A percentile compares a stretch with the other conserved stretches of the same genome.
These are phyloP conservation scores for Colletotrichum ledebouriae DNA, from an alignment of 2,329 filamentous ascomycete genomes.

Conservation along the genomic window DNA sequence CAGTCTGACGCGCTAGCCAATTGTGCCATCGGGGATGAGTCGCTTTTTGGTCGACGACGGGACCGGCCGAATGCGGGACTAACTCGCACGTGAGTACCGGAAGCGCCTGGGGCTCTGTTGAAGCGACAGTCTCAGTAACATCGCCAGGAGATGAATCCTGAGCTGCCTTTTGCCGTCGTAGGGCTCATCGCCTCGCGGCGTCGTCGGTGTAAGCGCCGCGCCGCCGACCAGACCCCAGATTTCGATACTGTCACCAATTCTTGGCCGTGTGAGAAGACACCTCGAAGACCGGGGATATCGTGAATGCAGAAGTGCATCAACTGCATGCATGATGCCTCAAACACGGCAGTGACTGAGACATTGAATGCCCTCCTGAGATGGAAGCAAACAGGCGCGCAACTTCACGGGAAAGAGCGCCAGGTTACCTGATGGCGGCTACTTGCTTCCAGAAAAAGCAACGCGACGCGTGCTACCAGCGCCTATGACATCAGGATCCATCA, in stretches of 20 bases:
- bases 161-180: too few relatives aligned
- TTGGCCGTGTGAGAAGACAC: too few relatives aligned
- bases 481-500: constrained; percentile 39
- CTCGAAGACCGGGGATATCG: too few relatives aligned
- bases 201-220: too few relatives aligned
- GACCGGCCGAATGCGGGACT: fast-evolving
- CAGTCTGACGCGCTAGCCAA: constrained; percentile 43
- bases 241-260: too few relatives aligned
- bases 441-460: constrained; percentile 37
- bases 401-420: constrained; percentile 1
- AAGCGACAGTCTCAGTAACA: too few relatives aligned
- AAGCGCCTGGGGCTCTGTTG: too few relatives aligned
- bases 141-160: too few relatives aligned
- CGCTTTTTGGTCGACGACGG: fast-evolving
- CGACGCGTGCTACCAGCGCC: constrained; percentile 35
- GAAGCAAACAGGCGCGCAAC: constrained; percentile 5
- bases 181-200: too few relatives aligned
- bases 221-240: too few relatives aligned
- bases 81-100: neutral
- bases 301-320: neutral
- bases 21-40: constrained; percentile 42
- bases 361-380: neutral
- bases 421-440: constrained; percentile 41
- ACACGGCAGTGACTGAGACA: constrained; percentile 3
- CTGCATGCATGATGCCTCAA: neutral